Evolutionary conservation across 768 basidiomycete species (phyloP), one percentile per base, ranked within the genome.

Genomic region (Clitopilus hobsonii): DNA sequence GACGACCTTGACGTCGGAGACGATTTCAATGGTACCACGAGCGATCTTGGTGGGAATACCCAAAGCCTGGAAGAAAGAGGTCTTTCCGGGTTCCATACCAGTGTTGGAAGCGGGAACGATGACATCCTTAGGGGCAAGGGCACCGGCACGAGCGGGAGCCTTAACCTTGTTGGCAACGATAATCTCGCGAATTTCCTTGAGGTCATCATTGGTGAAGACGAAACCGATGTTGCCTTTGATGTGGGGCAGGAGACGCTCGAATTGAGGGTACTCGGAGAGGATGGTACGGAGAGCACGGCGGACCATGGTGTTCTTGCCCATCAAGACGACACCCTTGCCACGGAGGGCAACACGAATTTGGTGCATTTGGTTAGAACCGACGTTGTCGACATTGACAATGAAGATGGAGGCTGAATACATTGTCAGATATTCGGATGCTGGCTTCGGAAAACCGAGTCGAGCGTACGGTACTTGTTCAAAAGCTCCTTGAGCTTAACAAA

Each of bases 301-400:
- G 66, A 99, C 95, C 96, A 98, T 98, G 70, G 97, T 99, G 87
- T 99, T 99, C 80, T 99, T 99, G 70, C 97, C 97, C 97, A 99
- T 99, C 65, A 99, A 76, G 62, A 99, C 94, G 57, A 94, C 77
- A 79, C 92, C 97, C 73, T 91, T 94, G 67, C 94, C 94, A 65
- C 97, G 93, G 73, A 99, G 93, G 51, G 95, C 80, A 53, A 87
- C 89, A 81, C 91, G 94, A 61, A 96, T 95, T 73, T 96, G 94
- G 69, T 97, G 94, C 89, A 98, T 95, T 78, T 99, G 97, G 82
- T 98, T 97, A 58, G 95, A 98, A 56, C 94, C 92, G 70, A 99
- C 97, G 78, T 98, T 99, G 86, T 98, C 97, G 72, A 99, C 94
- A 74, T 98, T 98, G 79, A 98, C 96, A 61, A 98, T 67, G 82